Percentiles rank a stretch among this genome's conserved stretches.
phyloP scores from a whole-genome alignment of 805 yeast species.

The Hanseniaspora guilliermondii region DNA sequence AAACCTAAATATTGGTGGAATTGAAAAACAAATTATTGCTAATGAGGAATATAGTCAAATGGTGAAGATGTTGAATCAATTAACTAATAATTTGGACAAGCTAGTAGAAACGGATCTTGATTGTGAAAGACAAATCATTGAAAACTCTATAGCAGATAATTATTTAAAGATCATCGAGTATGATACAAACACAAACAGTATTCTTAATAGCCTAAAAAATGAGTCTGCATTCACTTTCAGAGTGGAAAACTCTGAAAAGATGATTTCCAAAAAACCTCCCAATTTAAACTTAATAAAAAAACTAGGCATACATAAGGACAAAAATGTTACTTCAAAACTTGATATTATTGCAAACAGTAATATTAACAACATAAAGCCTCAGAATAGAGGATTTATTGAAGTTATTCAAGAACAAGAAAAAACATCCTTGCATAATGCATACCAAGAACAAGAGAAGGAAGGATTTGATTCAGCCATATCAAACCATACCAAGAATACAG shows the following conservation, averaged over 20 bases:
- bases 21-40: not conserved
- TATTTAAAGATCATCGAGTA: conserved; percentile 4
- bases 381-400: not conserved
- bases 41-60: not conserved
- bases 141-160: not conserved
- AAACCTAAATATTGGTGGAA: not conserved
- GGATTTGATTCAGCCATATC: conserved; percentile 1
- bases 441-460: conserved; percentile 10
- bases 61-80: not conserved
- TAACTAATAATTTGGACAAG: not conserved
- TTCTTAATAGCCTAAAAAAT: not conserved
- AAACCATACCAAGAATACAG: not conserved
- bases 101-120: not conserved
- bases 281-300: not conserved
- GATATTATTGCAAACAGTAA: not conserved
- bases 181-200: not conserved
- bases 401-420: not conserved
- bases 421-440: not conserved
- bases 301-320: not conserved
- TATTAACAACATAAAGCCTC: not conserved
- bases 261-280: not conserved
- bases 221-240: not conserved
- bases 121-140: not conserved
- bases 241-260: not conserved
- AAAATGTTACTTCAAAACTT: not conserved